Evolutionary conservation across 345 rosid species (phyloP).

Genomic region (Eucalyptus decipiens): DNA sequence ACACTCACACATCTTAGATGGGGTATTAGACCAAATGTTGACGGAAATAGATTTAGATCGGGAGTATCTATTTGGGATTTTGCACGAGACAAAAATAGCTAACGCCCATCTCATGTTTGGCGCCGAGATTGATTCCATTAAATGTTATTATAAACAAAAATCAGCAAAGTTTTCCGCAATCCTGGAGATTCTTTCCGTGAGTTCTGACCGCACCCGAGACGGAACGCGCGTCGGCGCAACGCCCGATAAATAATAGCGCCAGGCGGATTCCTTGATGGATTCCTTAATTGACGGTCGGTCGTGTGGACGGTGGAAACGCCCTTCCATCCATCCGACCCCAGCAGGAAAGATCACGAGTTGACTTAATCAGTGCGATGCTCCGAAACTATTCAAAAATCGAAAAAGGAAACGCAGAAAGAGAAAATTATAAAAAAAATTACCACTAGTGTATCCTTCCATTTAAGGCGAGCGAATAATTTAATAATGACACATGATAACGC

Average conservation of each 20-base stretch:
- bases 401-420: neutral
- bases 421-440: neutral
- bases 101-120: neutral
- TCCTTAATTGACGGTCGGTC: neutral
- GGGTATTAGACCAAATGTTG: neutral
- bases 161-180: neutral
- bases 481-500: too few relatives aligned
- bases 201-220: neutral
- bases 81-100: rapidly evolving
- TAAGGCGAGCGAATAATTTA: neutral
- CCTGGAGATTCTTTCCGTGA: neutral
- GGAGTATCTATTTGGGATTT: rapidly evolving
- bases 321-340: neutral
- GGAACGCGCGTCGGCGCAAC: neutral
- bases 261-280: neutral
- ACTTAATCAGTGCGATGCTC: neutral
- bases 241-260: neutral
- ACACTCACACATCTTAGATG: neutral
- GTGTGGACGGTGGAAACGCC: neutral
- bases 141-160: neutral
- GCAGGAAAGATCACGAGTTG: neutral
- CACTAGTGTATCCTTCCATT: neutral
- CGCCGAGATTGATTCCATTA: neutral
- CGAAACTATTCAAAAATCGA: neutral
- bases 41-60: neutral